Base-by-base conservation (phyloP, 441 rosid species). In the Capsella rubella region DNA sequence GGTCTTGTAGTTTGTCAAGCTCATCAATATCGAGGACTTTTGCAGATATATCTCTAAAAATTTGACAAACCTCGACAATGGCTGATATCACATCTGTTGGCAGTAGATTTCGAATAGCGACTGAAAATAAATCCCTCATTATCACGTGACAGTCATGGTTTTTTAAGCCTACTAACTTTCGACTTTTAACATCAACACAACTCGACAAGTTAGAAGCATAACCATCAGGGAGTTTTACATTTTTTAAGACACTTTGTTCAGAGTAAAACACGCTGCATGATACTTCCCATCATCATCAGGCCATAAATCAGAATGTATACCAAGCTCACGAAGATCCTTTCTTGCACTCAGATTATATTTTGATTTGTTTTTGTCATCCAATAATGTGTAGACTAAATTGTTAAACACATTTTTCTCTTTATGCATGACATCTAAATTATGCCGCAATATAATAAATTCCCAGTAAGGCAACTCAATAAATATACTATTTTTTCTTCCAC, bases 361-460 rank as follows among this genome's bases (percentile, higher is more conserved):
- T 3, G n/a, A 45, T 11, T 45, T 43, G 2, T 1, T n/a, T n/a
- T 43, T 45, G 3, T 62, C 67, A 21, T 62, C 52, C 10, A 63
- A 9, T 14, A 63, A 3, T 63, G 27, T 63, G 32, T 6, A 27
- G 9, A 63, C 11, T 14, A 63, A 3, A 28, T 63, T 63, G 0
- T 61, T 37, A 27, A 61, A 61, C 9, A 61, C 35, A 35, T 61
- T 61, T 0, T 61, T 42, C 37, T 40, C 54, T 50, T 42, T 61
- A 4, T 25, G 66, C 51, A 42, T 61, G 8, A n/a, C 37, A 45
- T 62, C 67, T 6, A n/a, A 62, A 32, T 62, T 27, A 47, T 46
- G 43, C 1, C 15, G 18, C 8, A 46, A 0, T 15, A 15, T 0
- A 47, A 3, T 1, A 31, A 13, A 27, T 1, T 45, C 8, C 43